Percentiles rank a stretch among this genome's conserved stretches.
These are phyloP conservation scores for Furcasterigmium furcatum DNA, from an alignment of 2,329 filamentous ascomycete species.

Conservation along the genomic window DNA sequence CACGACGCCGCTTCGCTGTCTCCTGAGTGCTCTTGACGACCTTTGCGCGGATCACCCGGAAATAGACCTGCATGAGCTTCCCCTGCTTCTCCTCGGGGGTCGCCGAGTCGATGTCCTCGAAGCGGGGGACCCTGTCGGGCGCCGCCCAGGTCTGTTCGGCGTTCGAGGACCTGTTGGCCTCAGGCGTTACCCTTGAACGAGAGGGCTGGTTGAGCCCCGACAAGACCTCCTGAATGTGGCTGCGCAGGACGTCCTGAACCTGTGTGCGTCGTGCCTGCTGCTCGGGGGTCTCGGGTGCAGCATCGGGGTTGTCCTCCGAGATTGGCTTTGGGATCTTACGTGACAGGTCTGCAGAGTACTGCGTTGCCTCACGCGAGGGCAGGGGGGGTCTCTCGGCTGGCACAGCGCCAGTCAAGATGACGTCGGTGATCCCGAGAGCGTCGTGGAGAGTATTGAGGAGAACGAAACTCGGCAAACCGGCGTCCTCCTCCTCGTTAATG, in stretches of 20 bases:
- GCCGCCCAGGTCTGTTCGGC: slow-evolving; percentile 4
- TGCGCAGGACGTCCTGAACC: slow-evolving; percentile 43
- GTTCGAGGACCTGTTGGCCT: too few relatives aligned
- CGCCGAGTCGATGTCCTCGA: slow-evolving; percentile 43
- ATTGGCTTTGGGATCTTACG: not conserved
- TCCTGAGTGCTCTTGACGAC: slow-evolving; percentile 26
- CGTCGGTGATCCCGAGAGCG: slow-evolving; percentile 37
- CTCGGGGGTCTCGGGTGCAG: slow-evolving; percentile 9
- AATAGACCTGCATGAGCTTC: slow-evolving; percentile 51
- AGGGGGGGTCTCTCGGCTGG: not conserved
- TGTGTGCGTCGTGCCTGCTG: slow-evolving; percentile 25
- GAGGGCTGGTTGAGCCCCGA: slow-evolving; percentile 36
- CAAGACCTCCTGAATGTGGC: slow-evolving; percentile 46
- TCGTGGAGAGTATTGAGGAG: slow-evolving; percentile 35
- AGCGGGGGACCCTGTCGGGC: slow-evolving; percentile 17
- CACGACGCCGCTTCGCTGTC: not conserved
- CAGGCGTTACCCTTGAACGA: too few relatives aligned
- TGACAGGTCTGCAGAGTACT: not conserved
- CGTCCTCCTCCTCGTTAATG: slow-evolving; percentile 15
- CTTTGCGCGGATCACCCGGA: slow-evolving; percentile 34
- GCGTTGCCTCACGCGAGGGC: not conserved
- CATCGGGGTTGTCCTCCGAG: not conserved
- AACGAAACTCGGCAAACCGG: slow-evolving; percentile 24
- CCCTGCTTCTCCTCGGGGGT: slow-evolving; percentile 46
- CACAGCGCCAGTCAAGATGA: slow-evolving; percentile 30